These are phyloP conservation scores for Calonectria henricotiae DNA, from an alignment of 2,329 filamentous ascomycete species.

Conservation along the genomic window DNA sequence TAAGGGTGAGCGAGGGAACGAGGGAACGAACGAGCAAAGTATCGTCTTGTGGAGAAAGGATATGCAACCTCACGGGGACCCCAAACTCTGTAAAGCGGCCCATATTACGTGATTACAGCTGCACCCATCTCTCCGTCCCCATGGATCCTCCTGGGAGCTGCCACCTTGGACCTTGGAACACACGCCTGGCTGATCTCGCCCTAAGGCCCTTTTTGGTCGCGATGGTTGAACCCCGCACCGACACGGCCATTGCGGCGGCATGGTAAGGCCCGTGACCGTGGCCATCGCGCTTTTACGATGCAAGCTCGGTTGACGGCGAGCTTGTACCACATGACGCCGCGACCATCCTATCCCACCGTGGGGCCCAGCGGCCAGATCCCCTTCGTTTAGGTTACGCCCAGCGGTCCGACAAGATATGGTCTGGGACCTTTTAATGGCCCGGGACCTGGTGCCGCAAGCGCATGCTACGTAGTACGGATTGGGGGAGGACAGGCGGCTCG, in stretches of 20 bases:
- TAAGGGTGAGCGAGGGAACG: no score
- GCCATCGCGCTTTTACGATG: no score
- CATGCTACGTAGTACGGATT: slow-evolving; percentile 20
- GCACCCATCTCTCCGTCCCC: neutral
- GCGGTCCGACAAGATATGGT: slow-evolving; percentile 10
- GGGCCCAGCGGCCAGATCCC: slow-evolving; percentile 9
- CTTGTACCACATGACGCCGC: no score
- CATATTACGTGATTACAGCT: slow-evolving; percentile 29
- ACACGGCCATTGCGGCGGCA: neutral
- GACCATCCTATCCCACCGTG: neutral
- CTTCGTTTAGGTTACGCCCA: slow-evolving; percentile 20
- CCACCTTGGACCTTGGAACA: neutral
- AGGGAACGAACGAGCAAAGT: neutral
- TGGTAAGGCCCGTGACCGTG: no score
- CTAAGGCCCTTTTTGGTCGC: neutral
- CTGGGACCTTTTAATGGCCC: slow-evolving; percentile 15
- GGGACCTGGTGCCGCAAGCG: slow-evolving; percentile 20
- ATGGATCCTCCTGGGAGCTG: slow-evolving; percentile 9
- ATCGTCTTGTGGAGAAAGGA: slow-evolving; percentile 24
- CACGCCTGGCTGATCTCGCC: neutral
- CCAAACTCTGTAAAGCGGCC: slow-evolving; percentile 37
- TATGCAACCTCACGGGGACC: slow-evolving; percentile 8
- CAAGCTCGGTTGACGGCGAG: no score
- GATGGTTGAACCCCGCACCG: slow-evolving; percentile 7
- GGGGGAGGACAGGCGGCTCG: slow-evolving; percentile 5